Conservation (phyloP, 805 yeast species). For the Hyphopichia homilentoma region DNA sequence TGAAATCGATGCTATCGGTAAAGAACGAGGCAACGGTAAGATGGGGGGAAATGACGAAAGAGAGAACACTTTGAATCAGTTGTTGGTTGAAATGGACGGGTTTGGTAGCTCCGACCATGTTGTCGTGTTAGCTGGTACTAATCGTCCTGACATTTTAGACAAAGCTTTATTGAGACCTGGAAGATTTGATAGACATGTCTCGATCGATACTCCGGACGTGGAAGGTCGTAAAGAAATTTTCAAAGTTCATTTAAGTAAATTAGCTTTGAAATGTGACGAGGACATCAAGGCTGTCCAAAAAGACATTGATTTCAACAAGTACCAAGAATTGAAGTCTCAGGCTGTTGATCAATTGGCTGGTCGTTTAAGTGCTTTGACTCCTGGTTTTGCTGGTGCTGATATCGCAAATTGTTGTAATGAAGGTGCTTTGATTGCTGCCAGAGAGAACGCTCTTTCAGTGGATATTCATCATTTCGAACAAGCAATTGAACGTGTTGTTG, state of each 20-base stretch:
- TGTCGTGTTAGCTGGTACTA: conserved; percentile 93
- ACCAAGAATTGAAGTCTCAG: conserved; percentile 35
- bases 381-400: conserved; percentile 96
- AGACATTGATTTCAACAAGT: conserved; percentile 37
- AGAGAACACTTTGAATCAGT: conserved; percentile 87
- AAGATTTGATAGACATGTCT: conserved; percentile 86
- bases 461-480: conserved; percentile 75
- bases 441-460: conserved; percentile 62
- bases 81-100: conserved; percentile 95
- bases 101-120: conserved; percentile 85
- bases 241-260: conserved; percentile 68
- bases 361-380: conserved; percentile 84
- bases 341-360: conserved; percentile 67
- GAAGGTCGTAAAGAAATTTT: conserved; percentile 88
- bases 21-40: conserved; percentile 68
- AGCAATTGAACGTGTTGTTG: conserved; percentile 92
- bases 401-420: conserved; percentile 93
- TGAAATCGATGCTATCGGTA: conserved; percentile 96
- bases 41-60: conserved; percentile 89
- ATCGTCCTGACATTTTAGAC: conserved; percentile 87
- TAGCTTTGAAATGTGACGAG: conserved; percentile 44
- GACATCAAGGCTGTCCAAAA: conserved; percentile 31
- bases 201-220: conserved; percentile 82
- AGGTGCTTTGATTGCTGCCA: conserved; percentile 90
- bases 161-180: conserved; percentile 92